A percentile compares a stretch with the other conserved stretches of the same genome.
Conservation (phyloP, 108 stramenopile genomes). For the Pseudonitzschia delicatissima region DNA sequence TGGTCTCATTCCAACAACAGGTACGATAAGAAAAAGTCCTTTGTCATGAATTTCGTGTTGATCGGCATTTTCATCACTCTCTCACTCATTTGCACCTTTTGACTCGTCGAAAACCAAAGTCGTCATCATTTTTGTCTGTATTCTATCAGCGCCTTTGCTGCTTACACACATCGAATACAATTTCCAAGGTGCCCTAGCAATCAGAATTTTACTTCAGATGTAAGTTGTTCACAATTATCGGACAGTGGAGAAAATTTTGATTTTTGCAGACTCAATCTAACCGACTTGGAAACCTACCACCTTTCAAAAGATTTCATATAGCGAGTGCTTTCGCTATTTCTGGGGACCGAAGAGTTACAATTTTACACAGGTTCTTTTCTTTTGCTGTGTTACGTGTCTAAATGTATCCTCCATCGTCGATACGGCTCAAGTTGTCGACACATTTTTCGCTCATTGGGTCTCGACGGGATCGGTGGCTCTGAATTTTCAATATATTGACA, state of each 20-base stretch:
- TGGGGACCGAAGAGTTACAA: constrained; percentile 48
- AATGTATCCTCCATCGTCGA: constrained; percentile 60
- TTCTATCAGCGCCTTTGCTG: constrained; percentile 61
- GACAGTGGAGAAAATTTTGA: too few relatives aligned
- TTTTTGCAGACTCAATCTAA: too few relatives aligned
- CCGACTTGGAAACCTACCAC: too few relatives aligned
- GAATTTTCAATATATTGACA: constrained; percentile 17
- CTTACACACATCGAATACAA: constrained; percentile 66
- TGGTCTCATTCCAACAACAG: constrained; percentile 63
- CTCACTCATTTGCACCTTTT: neutral
- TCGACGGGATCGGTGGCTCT: constrained; percentile 25
- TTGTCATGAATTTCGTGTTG: constrained; percentile 28
- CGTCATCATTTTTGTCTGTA: constrained; percentile 48
- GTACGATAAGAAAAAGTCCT: neutral
- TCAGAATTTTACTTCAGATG: constrained; percentile 35
- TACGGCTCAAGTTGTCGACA: constrained; percentile 65
- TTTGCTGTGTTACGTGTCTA: constrained; percentile 45
- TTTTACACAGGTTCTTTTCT: constrained; percentile 48
- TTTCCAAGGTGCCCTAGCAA: constrained; percentile 59
- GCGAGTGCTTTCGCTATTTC: constrained; percentile 54
- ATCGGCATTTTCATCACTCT: neutral
- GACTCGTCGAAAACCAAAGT: too few relatives aligned
- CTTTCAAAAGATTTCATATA: constrained; percentile 48
- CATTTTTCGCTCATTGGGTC: constrained; percentile 45
- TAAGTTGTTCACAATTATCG: constrained; percentile 14